phyloP scores from a whole-genome alignment of 768 basidiomycete genomes.

The Leucocoprinus birnbaumii region DNA sequence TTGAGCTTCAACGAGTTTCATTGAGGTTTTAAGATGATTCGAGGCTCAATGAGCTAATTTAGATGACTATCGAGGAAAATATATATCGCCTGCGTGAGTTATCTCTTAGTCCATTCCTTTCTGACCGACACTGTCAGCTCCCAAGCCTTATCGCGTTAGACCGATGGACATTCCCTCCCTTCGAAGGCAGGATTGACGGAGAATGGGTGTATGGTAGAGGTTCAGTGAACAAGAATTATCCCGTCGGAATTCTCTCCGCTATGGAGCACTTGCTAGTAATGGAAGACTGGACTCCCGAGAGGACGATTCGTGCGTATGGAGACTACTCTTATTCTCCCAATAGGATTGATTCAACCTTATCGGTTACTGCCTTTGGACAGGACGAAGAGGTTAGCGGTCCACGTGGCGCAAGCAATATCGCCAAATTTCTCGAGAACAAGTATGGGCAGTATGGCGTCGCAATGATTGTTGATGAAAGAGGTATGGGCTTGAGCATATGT shows the following conservation, averaged over 20 bases:
- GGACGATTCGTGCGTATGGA: slow-evolving; percentile 20
- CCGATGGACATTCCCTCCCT: slow-evolving; percentile 26
- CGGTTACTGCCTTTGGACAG: slow-evolving; percentile 28
- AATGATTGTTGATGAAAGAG: slow-evolving; percentile 31
- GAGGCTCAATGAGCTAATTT: no score
- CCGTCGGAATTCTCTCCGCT: slow-evolving; percentile 25
- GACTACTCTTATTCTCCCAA: background rate
- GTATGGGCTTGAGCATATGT: slow-evolving; percentile 21
- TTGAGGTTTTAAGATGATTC: no score
- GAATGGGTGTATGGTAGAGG: slow-evolving; percentile 29
- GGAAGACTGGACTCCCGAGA: slow-evolving; percentile 20
- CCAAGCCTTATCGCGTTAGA: no score
- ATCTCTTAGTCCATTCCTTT: no score
- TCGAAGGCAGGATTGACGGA: slow-evolving; percentile 22
- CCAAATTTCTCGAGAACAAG: slow-evolving; percentile 15
- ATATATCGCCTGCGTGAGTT: no score
- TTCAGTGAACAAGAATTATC: slow-evolving; percentile 26
- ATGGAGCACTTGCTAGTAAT: slow-evolving; percentile 24
- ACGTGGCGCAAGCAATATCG: slow-evolving; percentile 24
- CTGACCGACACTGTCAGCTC: no score
- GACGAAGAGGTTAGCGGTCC: slow-evolving; percentile 30
- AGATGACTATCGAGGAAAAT: no score
- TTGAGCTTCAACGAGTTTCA: no score
- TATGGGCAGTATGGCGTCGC: slow-evolving; percentile 26
- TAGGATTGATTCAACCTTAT: no score